Evolutionary conservation across 2,329 filamentous ascomycete species (phyloP), one percentile per base, ranked within the genome.

Genomic region (Immersiporthe knoxdaviesiana): DNA sequence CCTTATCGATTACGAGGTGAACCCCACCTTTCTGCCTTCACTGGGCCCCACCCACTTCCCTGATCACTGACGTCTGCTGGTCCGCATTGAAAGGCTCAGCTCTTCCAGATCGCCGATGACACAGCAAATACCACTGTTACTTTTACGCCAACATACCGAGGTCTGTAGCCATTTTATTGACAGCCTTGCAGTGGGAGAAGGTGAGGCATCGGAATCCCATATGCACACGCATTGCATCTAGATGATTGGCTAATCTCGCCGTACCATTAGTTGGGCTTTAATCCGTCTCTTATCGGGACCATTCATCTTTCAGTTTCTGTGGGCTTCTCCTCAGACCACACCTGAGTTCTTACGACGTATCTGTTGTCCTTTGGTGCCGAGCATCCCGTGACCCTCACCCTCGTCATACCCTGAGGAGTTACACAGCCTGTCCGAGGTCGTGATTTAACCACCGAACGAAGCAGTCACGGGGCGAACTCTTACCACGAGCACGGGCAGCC

Each of bases 41-140:
- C 58, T 14, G 44, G 41, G 59, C 27, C 44, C 68, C n/a, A n/a
- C 68, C 68, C 64, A 67, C 52, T 59, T 58, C 37, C 37, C 14
- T 58, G 27, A 21, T 8, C 37, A 63, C 65, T 70, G 68, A 70
- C 68, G 68, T 70, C 68, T 70, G 61, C 44, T 41, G 66, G 61
- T 62, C 50, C n/a, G 6, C 56, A 35, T 37, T 58, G 7, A n/a
- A 7, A 32, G 32, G 18, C 56, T 32, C 60, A 62, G 60, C 60
- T 41, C 59, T 62, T 63, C 70, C 74, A 75, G 73, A 75, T 75
- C 73, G 71, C 74, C 74, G 32, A 64, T 52, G 18, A 32, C 41
- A 50, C 39, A 32, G 44, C 61, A 47, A 16, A 37, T 24, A 64
- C 30, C 62, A 56, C 44, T 18, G 41, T 54, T 41, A 24, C 8